These are phyloP conservation scores for Cocos nucifera DNA, from an alignment of 176 grass and related monocot genomes.

Conservation along the genomic window DNA sequence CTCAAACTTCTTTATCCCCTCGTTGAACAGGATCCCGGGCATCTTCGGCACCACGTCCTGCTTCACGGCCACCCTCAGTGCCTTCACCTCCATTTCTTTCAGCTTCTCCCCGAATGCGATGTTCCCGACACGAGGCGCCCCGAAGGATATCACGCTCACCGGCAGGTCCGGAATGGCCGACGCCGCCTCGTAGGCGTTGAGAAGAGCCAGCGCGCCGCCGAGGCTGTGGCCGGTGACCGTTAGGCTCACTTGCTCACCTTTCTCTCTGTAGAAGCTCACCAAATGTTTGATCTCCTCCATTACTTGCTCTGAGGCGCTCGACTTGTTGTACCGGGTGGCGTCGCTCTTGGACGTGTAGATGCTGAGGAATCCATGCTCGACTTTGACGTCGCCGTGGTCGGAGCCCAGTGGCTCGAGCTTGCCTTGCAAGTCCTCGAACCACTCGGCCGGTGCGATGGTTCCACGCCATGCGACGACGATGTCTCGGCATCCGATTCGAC, in stretches of 20 bases:
- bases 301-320: slow-evolving; percentile 42
- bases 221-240: slow-evolving; percentile 57
- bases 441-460: slow-evolving; percentile 12
- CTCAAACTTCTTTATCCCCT: slow-evolving; percentile 25
- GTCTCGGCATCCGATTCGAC: slow-evolving; percentile 20
- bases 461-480: slow-evolving; percentile 36
- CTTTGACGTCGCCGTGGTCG: slow-evolving; percentile 17
- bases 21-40: slow-evolving; percentile 32
- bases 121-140: slow-evolving; percentile 48
- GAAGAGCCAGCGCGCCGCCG: slow-evolving; percentile 47
- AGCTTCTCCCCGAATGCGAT: slow-evolving; percentile 27
- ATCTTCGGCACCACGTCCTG: slow-evolving; percentile 35
- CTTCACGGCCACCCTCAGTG: slow-evolving; percentile 25
- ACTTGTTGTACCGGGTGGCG: slow-evolving; percentile 18
- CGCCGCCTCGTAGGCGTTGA: slow-evolving; percentile 41
- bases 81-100: slow-evolving; percentile 25
- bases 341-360: slow-evolving; percentile 35
- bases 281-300: slow-evolving; percentile 28
- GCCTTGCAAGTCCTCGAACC: slow-evolving; percentile 23
- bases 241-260: slow-evolving; percentile 23
- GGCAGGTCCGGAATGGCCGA: slow-evolving; percentile 13
- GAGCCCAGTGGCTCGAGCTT: slow-evolving; percentile 1
- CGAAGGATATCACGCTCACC: slow-evolving; percentile 48
- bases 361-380: slow-evolving; percentile 30
- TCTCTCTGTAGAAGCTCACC: slow-evolving; percentile 16